These are phyloP conservation scores for Gossypium schwendimanii DNA, from an alignment of 441 rosid genomes.

Conservation along the genomic window DNA sequence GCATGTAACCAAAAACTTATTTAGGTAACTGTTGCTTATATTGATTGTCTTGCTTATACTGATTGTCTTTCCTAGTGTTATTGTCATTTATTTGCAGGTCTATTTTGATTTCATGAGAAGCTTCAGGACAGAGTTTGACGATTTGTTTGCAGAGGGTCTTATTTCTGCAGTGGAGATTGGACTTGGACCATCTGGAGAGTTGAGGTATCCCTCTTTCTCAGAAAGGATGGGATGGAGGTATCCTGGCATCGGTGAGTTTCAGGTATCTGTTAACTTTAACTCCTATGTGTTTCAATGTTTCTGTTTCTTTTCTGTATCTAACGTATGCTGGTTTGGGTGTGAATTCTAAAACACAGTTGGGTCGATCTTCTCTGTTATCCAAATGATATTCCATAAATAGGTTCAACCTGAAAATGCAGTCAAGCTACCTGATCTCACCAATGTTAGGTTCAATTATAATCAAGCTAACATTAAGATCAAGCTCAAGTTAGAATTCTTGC, in stretches of 20 bases:
- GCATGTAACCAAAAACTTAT: not conserved
- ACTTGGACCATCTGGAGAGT: slow-evolving; percentile 67
- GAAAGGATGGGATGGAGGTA: slow-evolving; percentile 71
- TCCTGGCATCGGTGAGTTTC: slow-evolving; percentile 79
- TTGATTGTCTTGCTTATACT: slow-evolving; percentile 7
- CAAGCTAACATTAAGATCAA: not conserved
- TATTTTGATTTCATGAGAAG: slow-evolving; percentile 83
- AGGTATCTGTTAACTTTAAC: slow-evolving; percentile 38
- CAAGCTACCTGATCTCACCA: not conserved
- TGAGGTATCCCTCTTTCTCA: slow-evolving; percentile 61
- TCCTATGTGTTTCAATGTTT: not conserved
- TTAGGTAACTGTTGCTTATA: not conserved
- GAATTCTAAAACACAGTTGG: not conserved
- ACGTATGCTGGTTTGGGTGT: not conserved
- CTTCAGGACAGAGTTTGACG: slow-evolving; percentile 65
- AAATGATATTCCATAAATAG: not conserved
- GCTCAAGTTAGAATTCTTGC: slow-evolving; percentile 1
- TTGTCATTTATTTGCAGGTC: slow-evolving; percentile 33
- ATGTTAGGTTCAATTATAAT: not conserved
- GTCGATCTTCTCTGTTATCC: not conserved
- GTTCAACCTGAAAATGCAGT: not conserved
- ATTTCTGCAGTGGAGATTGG: slow-evolving; percentile 64
- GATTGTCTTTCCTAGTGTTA: slow-evolving; percentile 10
- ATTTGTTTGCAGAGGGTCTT: slow-evolving; percentile 50
- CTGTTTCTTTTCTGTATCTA: not conserved